A percentile compares a stretch with the other conserved stretches of the same genome.
phyloP scores from a whole-genome alignment of 106 monocot genomes.

The Dioscorea zingiberensis region DNA sequence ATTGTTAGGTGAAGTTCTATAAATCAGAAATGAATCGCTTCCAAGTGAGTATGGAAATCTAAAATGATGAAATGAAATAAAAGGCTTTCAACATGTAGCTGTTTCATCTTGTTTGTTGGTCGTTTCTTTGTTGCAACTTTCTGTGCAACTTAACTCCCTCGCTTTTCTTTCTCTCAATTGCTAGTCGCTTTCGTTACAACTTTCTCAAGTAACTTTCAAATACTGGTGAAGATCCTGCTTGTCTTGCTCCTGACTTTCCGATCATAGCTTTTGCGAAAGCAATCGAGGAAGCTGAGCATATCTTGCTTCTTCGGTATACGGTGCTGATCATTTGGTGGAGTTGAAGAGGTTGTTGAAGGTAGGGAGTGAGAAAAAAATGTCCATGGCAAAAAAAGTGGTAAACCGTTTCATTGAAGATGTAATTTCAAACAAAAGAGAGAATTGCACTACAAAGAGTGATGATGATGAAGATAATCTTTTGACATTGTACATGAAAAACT shows the following conservation, averaged over 20 bases:
- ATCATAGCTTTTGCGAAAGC: constrained; percentile 26
- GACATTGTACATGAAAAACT: constrained; percentile 18
- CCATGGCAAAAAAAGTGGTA: constrained; percentile 9
- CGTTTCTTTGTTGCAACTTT: too few species aligned
- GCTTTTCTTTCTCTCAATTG: too few species aligned
- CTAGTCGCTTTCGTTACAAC: too few species aligned
- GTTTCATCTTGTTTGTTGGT: too few species aligned
- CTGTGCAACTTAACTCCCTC: too few species aligned
- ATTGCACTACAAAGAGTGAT: background rate
- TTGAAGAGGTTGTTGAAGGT: constrained; percentile 8
- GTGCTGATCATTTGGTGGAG: constrained; percentile 20
- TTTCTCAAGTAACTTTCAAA: too few species aligned
- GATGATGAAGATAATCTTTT: constrained; percentile 23
- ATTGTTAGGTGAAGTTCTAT: too few species aligned
- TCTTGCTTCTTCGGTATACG: constrained; percentile 16
- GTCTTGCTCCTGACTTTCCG: constrained; percentile 16
- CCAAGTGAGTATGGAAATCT: too few species aligned
- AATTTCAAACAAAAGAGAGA: background rate
- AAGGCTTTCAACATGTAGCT: too few species aligned
- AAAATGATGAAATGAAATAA: too few species aligned
- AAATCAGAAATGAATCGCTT: too few species aligned
- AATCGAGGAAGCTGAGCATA: constrained; percentile 16
- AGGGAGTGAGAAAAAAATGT: constrained; percentile 22
- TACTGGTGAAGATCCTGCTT: constrained; percentile 24
- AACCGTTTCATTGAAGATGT: constrained; percentile 15